These are phyloP conservation scores for Pterocarpus santalinus DNA, from an alignment of 306 rosid species.

Conservation along the genomic window DNA sequence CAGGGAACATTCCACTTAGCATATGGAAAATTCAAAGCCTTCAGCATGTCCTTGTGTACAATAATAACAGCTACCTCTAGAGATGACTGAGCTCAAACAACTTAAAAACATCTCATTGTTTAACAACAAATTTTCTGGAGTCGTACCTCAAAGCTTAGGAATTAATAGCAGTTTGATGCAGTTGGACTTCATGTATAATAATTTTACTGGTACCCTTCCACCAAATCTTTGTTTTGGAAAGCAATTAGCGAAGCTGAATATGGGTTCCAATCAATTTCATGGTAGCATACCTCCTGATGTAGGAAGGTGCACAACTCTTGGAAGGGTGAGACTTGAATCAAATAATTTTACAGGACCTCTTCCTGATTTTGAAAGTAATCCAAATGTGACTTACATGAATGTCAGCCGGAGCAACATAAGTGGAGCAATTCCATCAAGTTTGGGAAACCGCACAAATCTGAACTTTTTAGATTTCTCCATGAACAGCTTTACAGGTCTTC, in stretches of 20 bases:
- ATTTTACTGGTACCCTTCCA: slow-evolving; percentile 73
- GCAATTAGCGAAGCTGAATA: slow-evolving; percentile 50
- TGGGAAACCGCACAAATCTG: slow-evolving; percentile 67
- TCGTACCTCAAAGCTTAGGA: slow-evolving; percentile 78
- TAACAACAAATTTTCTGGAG: slow-evolving; percentile 73
- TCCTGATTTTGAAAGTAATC: slow-evolving; percentile 63
- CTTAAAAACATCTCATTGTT: slow-evolving; percentile 68
- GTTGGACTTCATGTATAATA: slow-evolving; percentile 69
- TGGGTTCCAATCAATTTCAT: slow-evolving; percentile 68
- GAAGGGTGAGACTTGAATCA: slow-evolving; percentile 63
- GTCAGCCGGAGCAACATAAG: slow-evolving; percentile 59
- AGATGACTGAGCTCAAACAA: slow-evolving; percentile 71
- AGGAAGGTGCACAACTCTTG: slow-evolving; percentile 74
- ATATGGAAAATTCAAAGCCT: slow-evolving; percentile 87
- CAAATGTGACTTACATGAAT: slow-evolving; percentile 52
- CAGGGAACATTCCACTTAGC: slow-evolving; percentile 75
- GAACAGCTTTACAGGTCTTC: slow-evolving; percentile 62
- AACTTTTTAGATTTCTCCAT: slow-evolving; percentile 59
- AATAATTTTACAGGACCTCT: slow-evolving; percentile 65
- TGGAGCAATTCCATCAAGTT: slow-evolving; percentile 74
- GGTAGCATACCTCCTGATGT: slow-evolving; percentile 72
- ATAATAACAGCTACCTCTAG: slow-evolving; percentile 68
- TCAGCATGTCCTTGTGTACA: slow-evolving; percentile 61
- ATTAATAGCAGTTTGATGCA: slow-evolving; percentile 66
- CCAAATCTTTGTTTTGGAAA: slow-evolving; percentile 81